A percentile compares a stretch with the other conserved stretches of the same genome.
Evolutionary conservation across 2,329 filamentous ascomycete genomes (phyloP).

Genomic region (Penicillium corylophilum): DNA sequence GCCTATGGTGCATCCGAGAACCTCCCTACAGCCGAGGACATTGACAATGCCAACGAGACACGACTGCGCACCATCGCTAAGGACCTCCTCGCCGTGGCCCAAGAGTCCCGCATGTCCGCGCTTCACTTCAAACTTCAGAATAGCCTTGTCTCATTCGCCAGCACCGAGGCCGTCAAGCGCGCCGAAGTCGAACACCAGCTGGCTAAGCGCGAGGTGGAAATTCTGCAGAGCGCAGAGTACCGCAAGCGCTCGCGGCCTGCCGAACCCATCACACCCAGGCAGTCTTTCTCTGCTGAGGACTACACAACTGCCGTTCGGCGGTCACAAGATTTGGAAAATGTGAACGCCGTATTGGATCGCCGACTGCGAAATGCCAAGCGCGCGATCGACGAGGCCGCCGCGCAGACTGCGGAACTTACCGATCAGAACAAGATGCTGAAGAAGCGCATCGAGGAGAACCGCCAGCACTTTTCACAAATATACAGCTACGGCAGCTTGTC

Average conservation of each 20-base stretch:
- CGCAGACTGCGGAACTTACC: conserved; percentile 65
- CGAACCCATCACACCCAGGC: conserved; percentile 36
- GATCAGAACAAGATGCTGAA: conserved; percentile 78
- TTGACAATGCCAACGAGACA: conserved; percentile 52
- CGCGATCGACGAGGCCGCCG: conserved; percentile 74
- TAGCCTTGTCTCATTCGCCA: conserved; percentile 78
- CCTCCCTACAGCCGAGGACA: conserved; percentile 50
- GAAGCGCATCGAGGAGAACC: conserved; percentile 82
- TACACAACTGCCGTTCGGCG: conserved; percentile 60
- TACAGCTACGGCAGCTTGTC: conserved; percentile 70
- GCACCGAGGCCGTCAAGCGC: conserved; percentile 78
- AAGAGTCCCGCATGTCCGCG: conserved; percentile 74
- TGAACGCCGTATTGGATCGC: conserved; percentile 63
- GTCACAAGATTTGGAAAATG: conserved; percentile 65
- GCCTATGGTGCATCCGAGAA: conserved; percentile 46
- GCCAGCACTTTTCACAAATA: conserved; percentile 79
- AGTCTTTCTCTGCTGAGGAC: conserved; percentile 47
- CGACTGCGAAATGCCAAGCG: conserved; percentile 73
- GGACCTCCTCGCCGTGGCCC: conserved; percentile 54
- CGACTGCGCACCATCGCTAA: conserved; percentile 56
- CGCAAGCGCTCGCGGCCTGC: conserved; percentile 61
- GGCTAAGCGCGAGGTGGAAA: conserved; percentile 82
- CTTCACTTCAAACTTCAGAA: conserved; percentile 91
- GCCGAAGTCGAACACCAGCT: conserved; percentile 90
- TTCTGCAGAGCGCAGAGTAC: conserved; percentile 72